Base-by-base conservation (phyloP, 2,329 filamentous ascomycete species). In the Hypoxylon sp. region DNA sequence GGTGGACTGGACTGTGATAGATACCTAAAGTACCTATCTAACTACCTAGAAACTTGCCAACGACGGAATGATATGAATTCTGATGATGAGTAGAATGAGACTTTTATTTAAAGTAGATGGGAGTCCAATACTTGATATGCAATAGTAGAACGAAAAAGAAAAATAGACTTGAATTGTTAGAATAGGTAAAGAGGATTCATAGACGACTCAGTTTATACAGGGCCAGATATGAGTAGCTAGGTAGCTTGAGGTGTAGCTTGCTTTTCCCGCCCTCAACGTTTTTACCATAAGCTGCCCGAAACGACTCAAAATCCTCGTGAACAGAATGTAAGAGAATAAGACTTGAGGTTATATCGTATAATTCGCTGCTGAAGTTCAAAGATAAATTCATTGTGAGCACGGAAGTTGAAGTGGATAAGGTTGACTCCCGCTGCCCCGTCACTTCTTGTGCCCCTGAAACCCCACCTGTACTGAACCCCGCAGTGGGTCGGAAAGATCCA, bases 1-100 rank as follows among this genome's bases (percentile, higher is more conserved):
- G 88, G 84, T 93, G 91, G 91, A 85, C 84, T 61, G 90, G 90
- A 0, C 66, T 92, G 65, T 91, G 50, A 63, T 41, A 13, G 7
- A 52, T 17, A 30, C 23, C 3, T 30, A 52, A 38, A n/a, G n/a
- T n/a, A n/a, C n/a, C n/a, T n/a, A n/a, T n/a, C n/a, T n/a, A n/a
- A n/a, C n/a, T n/a, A n/a, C n/a, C 5, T 32, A 34, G 21, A n/a
- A 36, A 45, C 10, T 51, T 34, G 45, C 6, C n/a, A 21, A 25
- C 13, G 43, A 55, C 19, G 28, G 28, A 19, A 30, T 48, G 30
- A 17, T n/a, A 60, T n/a, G 48, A 46, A 36, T 34, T 21, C 9
- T 34, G 46, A 60, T 17, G 48, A 46, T n/a, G n/a, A n/a, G n/a
- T n/a, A n/a, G n/a, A n/a, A n/a, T n/a, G n/a, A 50, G 32, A 30